Base-by-base conservation (phyloP, 306 rosid genomes). In the Clitoria ternatea region DNA sequence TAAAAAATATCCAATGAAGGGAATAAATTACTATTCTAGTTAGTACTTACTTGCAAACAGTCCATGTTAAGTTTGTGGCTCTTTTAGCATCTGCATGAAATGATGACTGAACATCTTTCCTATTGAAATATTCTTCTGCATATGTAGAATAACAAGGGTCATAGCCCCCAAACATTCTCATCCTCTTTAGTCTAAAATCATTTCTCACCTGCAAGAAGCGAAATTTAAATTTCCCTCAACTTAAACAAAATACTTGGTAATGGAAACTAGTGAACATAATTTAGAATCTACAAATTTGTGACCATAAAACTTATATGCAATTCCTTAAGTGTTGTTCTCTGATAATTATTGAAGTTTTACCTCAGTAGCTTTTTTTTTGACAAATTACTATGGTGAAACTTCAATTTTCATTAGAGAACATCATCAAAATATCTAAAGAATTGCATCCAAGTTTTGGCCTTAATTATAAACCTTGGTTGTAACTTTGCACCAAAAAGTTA, bases 61-160 rank as follows among this genome's bases (percentile, higher is more conserved):
- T 65, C 89, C 89, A 85, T 32, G 77, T 14, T 39, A 18, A 26
- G 7, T 32, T 62, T 26, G 66, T 30, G 63, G 24, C 77, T 75
- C 62, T 77, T 43, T 18, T 24, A 30, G 35, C 14, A 42, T 48
- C 47, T 29, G 78, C 85, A 70, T 82, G 85, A 30, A 85, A 70
- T 49, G 86, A 76, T 59, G 81, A 72, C 19, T 79, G 84, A 69
- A 82, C 86, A 73, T 82, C 85, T 52, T 56, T 40, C 61, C 77
- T 79, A 52, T 85, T 85, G 74, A 85, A 79, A 70, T 64, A 85
- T 18, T 79, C 69, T 79, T 82, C 81, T 23, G 81, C 84, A 71
- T 85, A 76, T 20, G 32, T 53, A 4, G 89, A 85, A 73, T 69
- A 82, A 60, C 89, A 85, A 10, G 89, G 89, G 4, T 85, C 89